Percentiles rank a stretch among this genome's conserved stretches.
Evolutionary conservation across 768 basidiomycete genomes (phyloP).

Genomic region (Infundibulicybe gibba): DNA sequence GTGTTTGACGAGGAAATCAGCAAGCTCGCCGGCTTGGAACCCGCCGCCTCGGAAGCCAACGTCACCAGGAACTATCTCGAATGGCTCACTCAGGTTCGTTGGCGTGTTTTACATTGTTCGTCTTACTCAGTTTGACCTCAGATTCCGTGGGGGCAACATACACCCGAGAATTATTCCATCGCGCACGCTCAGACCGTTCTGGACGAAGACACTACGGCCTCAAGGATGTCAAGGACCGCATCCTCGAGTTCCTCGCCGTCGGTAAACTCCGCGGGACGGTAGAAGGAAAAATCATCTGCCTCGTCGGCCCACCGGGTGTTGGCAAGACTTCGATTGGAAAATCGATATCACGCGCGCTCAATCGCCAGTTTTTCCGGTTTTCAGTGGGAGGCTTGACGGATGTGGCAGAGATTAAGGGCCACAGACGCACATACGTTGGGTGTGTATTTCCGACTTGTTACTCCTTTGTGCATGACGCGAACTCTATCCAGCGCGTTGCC

Average conservation of each 20-base stretch:
- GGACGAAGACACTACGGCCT: slow-evolving; percentile 97
- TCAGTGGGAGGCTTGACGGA: slow-evolving; percentile 96
- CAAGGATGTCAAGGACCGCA: slow-evolving; percentile 88
- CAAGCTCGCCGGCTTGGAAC: slow-evolving; percentile 87
- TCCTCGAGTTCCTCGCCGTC: slow-evolving; percentile 93
- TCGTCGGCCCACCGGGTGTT: slow-evolving; percentile 96
- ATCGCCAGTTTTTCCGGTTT: slow-evolving; percentile 93
- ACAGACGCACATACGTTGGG: slow-evolving; percentile 96
- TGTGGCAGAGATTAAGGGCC: slow-evolving; percentile 98
- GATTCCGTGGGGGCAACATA: slow-evolving; percentile 97
- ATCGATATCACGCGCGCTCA: slow-evolving; percentile 87
- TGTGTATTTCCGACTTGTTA: slow-evolving; percentile 26
- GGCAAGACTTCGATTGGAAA: slow-evolving; percentile 97
- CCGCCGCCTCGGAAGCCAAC: slow-evolving; percentile 88
- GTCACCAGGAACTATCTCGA: slow-evolving; percentile 95
- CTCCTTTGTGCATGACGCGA: slow-evolving; percentile 1
- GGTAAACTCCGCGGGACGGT: slow-evolving; percentile 94
- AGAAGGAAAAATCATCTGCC: slow-evolving; percentile 95
- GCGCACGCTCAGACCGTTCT: slow-evolving; percentile 76
- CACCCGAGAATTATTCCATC: slow-evolving; percentile 90
- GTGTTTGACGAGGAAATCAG: slow-evolving; percentile 95
- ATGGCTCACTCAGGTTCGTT: slow-evolving; percentile 76
- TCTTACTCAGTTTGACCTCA: slow-evolving; percentile 18
- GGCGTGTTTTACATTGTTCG: not conserved
- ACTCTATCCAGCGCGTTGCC: slow-evolving; percentile 64